Base-by-base conservation (phyloP, 1,284 basidiomycete species). In the Trichosporon ovoides region DNA sequence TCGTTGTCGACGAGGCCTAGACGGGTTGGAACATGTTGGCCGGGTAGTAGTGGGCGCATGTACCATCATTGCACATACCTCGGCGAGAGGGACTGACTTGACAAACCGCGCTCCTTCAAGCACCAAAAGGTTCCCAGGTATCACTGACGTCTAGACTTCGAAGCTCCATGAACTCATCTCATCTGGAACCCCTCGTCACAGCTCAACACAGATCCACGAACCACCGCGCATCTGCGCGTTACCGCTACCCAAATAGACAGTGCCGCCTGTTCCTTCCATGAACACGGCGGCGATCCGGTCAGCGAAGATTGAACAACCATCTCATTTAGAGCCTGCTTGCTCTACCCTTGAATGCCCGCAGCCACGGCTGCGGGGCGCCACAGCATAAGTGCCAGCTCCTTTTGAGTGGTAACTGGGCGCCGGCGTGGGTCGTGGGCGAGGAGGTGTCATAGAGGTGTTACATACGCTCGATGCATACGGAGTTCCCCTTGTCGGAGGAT, bases 231-330 rank as follows among this genome's bases (percentile, higher is more conserved):
- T n/a, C n/a, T n/a, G n/a, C n/a, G n/a, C n/a, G n/a, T n/a, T n/a
- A n/a, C n/a, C 73, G 73, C 73, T 69, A 71, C 68, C 73, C 65
- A 69, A 57, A 68, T 73, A 73, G 73, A 75, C 73, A 75, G 73
- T 75, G 72, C 73, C 72, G 63, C 49, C 56, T 59, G 58, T 61
- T 71, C 67, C 54, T 64, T 67, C 68, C 64, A 68, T 72, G 69
- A 67, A 66, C 58, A 55, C 56, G 56, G 67, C 64, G 73, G 72
- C 71, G 72, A 73, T 75, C 68, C 68, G 70, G 73, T 70, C 67
- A 71, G 73, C 73, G 73, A 49, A 75, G 48, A 75, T 56, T 12
- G 62, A 69, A 43, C 53, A 52, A 60, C 56, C 65, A 68, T 56
- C 65, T 69, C 65, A 66, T 69, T 74, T 75, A 75, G 73, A 75